Percentiles rank a stretch among this genome's conserved stretches.
Evolutionary conservation across 495 filamentous ascomycete species (phyloP).

Genomic region (Bryoglossum gracile): DNA sequence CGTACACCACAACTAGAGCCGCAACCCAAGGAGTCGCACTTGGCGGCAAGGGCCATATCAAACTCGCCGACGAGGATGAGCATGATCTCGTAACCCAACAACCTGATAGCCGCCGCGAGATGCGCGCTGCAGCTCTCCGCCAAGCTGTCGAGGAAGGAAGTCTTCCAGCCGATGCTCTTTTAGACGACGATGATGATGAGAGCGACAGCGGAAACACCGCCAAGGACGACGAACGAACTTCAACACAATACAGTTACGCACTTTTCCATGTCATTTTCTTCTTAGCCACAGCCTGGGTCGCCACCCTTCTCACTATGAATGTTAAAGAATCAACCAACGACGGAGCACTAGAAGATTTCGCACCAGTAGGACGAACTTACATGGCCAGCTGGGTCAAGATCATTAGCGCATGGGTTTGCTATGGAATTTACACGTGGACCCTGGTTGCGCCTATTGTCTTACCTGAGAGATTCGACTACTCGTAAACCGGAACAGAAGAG

Average conservation of each 20-base stretch:
- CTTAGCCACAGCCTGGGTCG: constrained; percentile 91
- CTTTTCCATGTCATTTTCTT: constrained; percentile 98
- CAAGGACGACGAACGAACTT: constrained; percentile 79
- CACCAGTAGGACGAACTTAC: constrained; percentile 87
- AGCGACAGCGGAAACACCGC: constrained; percentile 46
- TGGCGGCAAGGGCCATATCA: constrained; percentile 56
- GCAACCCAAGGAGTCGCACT: constrained; percentile 90
- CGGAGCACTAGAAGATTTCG: constrained; percentile 54
- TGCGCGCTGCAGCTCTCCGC: constrained; percentile 86
- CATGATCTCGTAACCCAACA: constrained; percentile 89
- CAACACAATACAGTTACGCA: constrained; percentile 92
- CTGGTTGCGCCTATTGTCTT: constrained; percentile 77
- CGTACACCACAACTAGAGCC: constrained; percentile 94
- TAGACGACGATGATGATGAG: constrained; percentile 69
- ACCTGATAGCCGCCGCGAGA: constrained; percentile 71
- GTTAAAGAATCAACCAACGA: constrained; percentile 52
- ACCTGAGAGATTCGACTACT: constrained; percentile 49
- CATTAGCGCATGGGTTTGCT: constrained; percentile 94
- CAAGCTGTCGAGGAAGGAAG: constrained; percentile 86
- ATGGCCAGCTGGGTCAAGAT: constrained; percentile 99
- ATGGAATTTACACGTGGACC: constrained; percentile 90
- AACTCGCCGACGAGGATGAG: constrained; percentile 53
- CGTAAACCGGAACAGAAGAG: constrained; percentile 1
- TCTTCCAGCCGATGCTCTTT: constrained; percentile 82
- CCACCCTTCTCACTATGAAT: constrained; percentile 82